Conservation (phyloP, 2,329 filamentous ascomycete species). For the Apiospora aurea region DNA sequence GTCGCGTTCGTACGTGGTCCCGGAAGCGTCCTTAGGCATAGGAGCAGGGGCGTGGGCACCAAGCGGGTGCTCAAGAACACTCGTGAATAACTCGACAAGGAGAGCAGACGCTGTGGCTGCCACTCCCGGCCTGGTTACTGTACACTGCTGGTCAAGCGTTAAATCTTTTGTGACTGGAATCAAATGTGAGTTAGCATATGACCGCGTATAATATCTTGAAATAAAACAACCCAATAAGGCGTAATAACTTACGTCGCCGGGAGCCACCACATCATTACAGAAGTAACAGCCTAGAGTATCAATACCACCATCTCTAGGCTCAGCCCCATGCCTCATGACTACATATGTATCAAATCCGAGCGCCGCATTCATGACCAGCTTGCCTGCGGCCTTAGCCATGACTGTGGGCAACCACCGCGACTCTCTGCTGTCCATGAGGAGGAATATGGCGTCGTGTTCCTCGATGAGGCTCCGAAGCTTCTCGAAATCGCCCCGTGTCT, state of each 20-base stretch:
- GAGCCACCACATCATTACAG: constrained; percentile 96
- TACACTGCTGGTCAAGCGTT: constrained; percentile 97
- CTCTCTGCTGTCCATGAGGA: constrained; percentile 97
- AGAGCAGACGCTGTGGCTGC: constrained; percentile 91
- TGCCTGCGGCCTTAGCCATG: constrained; percentile 91
- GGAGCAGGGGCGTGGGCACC: constrained; percentile 69
- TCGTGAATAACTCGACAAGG: constrained; percentile 88
- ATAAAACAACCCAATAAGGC: neutral
- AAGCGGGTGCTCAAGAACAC: constrained; percentile 84
- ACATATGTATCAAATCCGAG: constrained; percentile 97
- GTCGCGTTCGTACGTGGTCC: constrained; percentile 58
- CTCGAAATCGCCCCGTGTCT: constrained; percentile 76
- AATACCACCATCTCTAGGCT: constrained; percentile 60
- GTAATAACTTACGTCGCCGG: constrained; percentile 79
- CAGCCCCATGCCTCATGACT: constrained; percentile 91
- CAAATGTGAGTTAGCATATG: constrained; percentile 34
- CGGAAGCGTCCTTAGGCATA: constrained; percentile 44
- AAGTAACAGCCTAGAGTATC: constrained; percentile 92
- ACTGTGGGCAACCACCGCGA: constrained; percentile 95
- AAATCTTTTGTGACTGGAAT: constrained; percentile 83
- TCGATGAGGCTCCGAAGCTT: constrained; percentile 77
- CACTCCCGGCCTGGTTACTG: constrained; percentile 91
- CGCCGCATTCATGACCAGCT: constrained; percentile 96
- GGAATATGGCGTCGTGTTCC: constrained; percentile 88
- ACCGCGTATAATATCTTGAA: constrained; percentile 2